Evolutionary conservation across 768 basidiomycete species (phyloP).

Genomic region (Hortiboletus campestris): DNA sequence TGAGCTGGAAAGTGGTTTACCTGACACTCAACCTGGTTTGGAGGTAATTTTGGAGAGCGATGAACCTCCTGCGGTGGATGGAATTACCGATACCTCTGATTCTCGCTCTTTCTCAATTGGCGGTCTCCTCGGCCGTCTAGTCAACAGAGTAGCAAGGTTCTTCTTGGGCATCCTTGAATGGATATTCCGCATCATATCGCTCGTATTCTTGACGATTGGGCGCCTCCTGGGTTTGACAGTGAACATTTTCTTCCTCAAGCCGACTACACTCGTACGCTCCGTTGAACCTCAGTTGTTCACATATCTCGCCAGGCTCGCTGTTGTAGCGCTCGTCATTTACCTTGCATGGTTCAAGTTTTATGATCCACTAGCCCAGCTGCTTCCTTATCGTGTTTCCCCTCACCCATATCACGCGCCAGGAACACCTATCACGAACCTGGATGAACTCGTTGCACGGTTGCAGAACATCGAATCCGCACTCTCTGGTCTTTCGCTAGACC

Average conservation of each 20-base stretch:
- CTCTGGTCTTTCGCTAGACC: slow-evolving; percentile 55
- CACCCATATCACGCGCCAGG: slow-evolving; percentile 53
- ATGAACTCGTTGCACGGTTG: slow-evolving; percentile 62
- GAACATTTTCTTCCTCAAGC: slow-evolving; percentile 49
- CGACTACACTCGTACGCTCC: slow-evolving; percentile 40
- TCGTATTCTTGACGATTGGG: slow-evolving; percentile 43
- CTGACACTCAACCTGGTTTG: slow-evolving; percentile 51
- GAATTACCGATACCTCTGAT: slow-evolving; percentile 16
- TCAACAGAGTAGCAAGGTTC: slow-evolving; percentile 37
- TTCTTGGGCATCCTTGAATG: slow-evolving; percentile 26
- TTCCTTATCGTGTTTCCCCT: slow-evolving; percentile 34
- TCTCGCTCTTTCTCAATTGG: slow-evolving; percentile 43
- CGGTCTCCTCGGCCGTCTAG: slow-evolving; percentile 41
- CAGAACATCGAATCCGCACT: slow-evolving; percentile 62
- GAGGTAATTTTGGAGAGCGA: slow-evolving; percentile 66
- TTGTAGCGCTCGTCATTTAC: slow-evolving; percentile 44
- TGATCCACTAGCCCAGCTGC: slow-evolving; percentile 31
- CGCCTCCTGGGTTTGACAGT: slow-evolving; percentile 48
- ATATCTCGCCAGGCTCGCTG: slow-evolving; percentile 39
- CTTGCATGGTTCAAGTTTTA: slow-evolving; percentile 45
- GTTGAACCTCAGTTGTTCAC: slow-evolving; percentile 33
- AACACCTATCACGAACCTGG: slow-evolving; percentile 60
- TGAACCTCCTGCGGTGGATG: slow-evolving; percentile 40
- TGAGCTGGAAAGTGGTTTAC: slow-evolving; percentile 21
- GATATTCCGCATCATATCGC: slow-evolving; percentile 29